phyloP scores from a whole-genome alignment of 1,284 basidiomycete genomes.

The Papiliotrema laurentii region DNA sequence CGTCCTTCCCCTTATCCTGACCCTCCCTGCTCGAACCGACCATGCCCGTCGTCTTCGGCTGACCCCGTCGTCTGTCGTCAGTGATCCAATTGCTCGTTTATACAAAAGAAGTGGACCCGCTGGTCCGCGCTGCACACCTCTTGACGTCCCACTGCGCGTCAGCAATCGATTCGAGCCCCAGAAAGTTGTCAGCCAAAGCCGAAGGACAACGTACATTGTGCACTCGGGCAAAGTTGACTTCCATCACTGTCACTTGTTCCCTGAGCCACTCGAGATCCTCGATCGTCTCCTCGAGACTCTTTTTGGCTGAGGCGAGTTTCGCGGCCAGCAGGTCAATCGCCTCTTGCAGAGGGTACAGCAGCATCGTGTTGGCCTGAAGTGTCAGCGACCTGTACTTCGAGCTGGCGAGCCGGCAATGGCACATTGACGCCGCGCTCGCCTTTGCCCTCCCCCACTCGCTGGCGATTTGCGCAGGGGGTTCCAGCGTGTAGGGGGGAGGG shows the following conservation, averaged over 20 bases:
- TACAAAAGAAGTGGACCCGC: no score
- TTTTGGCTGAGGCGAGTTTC: slow-evolving; percentile 74
- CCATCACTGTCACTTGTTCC: slow-evolving; percentile 96
- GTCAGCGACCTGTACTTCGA: no score
- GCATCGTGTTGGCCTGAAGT: slow-evolving; percentile 98
- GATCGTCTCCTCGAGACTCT: slow-evolving; percentile 62
- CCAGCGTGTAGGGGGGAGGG: background rate
- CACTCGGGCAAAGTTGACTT: slow-evolving; percentile 93
- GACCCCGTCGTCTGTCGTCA: slow-evolving; percentile 1
- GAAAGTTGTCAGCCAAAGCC: no score
- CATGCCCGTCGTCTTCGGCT: slow-evolving; percentile 5
- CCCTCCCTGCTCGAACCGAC: slow-evolving; percentile 13
- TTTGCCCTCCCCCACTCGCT: background rate
- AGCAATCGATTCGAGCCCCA: background rate
- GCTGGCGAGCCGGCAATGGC: no score
- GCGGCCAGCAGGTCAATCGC: slow-evolving; percentile 70
- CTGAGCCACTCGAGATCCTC: slow-evolving; percentile 91
- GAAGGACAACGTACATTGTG: slow-evolving; percentile 62
- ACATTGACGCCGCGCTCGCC: no score
- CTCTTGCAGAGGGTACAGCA: slow-evolving; percentile 82
- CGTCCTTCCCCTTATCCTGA: slow-evolving; percentile 12
- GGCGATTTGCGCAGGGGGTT: background rate
- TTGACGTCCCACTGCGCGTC: slow-evolving; percentile 46
- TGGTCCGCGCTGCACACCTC: slow-evolving; percentile 16
- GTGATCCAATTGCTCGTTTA: background rate